A percentile compares a stretch with the other conserved stretches of the same genome.
phyloP scores from a whole-genome alignment of 176 grass and related monocot genomes.

The Coix lacrymajobi region DNA sequence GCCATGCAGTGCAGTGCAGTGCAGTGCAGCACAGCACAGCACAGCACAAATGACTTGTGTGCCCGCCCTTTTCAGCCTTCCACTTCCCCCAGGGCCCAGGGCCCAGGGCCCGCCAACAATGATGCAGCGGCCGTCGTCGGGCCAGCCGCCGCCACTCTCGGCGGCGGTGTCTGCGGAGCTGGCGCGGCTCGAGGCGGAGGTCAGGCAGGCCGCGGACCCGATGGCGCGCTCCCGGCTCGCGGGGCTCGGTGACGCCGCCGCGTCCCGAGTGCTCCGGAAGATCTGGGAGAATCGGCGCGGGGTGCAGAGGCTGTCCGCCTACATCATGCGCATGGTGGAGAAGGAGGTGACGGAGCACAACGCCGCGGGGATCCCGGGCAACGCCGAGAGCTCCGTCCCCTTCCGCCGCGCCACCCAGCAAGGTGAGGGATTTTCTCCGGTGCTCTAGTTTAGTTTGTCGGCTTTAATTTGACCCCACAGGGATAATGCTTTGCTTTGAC shows the following conservation, averaged over 20 bases:
- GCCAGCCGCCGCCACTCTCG: neutral
- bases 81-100: no score
- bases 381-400: slow-evolving; percentile 11
- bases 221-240: neutral
- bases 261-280: slow-evolving; percentile 12
- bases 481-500: no score
- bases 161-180: neutral
- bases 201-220: neutral
- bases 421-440: neutral
- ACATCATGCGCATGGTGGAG: neutral
- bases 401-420: neutral
- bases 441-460: no score
- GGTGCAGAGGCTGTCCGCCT: slow-evolving; percentile 5
- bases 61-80: no score
- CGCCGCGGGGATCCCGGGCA: slow-evolving; percentile 5
- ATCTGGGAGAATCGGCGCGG: neutral
- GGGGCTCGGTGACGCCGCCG: neutral
- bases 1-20: no score
- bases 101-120: no score
- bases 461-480: no score
- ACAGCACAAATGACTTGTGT: no score
- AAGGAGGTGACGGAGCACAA: slow-evolving; percentile 10
- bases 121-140: no score
- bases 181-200: neutral
- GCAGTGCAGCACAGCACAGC: no score